Conservation (phyloP, 352 stramenopile genomes). For the Pythium coloratum region DNA sequence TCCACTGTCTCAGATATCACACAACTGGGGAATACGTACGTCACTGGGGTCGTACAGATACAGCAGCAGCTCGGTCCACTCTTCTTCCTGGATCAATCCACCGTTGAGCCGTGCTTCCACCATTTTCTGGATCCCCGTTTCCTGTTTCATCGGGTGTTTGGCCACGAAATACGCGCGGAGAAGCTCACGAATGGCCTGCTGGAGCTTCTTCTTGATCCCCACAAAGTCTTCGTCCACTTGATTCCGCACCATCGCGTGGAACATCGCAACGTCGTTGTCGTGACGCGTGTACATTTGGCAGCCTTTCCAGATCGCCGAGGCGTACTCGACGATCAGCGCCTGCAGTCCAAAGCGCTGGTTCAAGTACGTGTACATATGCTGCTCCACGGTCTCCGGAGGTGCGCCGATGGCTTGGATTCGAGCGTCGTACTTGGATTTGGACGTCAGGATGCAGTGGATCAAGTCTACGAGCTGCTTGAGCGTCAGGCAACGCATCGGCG, state of each 20-base stretch:
- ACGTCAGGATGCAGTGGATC: slow-evolving; percentile 68
- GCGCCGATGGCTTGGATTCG: slow-evolving; percentile 41
- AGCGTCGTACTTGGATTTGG: slow-evolving; percentile 70
- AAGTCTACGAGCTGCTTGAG: slow-evolving; percentile 80
- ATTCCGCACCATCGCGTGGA: slow-evolving; percentile 73
- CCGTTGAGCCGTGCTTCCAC: slow-evolving; percentile 43
- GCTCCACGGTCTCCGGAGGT: slow-evolving; percentile 82
- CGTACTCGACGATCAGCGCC: slow-evolving; percentile 75
- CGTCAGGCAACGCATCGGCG: slow-evolving; percentile 47
- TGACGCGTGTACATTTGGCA: slow-evolving; percentile 43
- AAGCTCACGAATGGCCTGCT: slow-evolving; percentile 71
- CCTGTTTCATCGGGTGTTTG: slow-evolving; percentile 61
- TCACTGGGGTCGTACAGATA: slow-evolving; percentile 81
- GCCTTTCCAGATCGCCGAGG: slow-evolving; percentile 78
- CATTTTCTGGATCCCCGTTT: slow-evolving; percentile 47
- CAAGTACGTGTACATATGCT: slow-evolving; percentile 89
- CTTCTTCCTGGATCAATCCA: slow-evolving; percentile 48
- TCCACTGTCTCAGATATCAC: background rate
- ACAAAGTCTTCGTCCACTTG: slow-evolving; percentile 83
- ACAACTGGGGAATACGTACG: slow-evolving; percentile 30
- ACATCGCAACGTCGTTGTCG: slow-evolving; percentile 80
- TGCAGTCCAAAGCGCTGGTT: slow-evolving; percentile 86
- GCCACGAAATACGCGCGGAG: slow-evolving; percentile 72
- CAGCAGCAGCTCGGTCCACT: slow-evolving; percentile 70
- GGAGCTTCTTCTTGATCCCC: slow-evolving; percentile 71